A percentile compares a stretch with the other conserved stretches of the same genome.
These are phyloP conservation scores for Suillus weaverae DNA, from an alignment of 768 basidiomycete species.

Conservation along the genomic window DNA sequence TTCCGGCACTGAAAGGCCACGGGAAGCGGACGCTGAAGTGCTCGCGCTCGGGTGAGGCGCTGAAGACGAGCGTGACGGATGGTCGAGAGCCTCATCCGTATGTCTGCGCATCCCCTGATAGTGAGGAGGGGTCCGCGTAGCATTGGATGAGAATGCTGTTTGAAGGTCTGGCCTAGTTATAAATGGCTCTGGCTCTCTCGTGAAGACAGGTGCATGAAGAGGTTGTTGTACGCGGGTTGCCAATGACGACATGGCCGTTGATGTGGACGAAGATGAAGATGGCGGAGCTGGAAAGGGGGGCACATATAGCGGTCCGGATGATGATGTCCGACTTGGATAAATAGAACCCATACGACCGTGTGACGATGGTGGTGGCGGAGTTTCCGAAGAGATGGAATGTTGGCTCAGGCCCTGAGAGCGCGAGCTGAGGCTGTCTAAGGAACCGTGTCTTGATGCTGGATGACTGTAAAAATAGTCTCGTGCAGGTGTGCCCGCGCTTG, in stretches of 20 bases:
- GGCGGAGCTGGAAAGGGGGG: constrained; percentile 31
- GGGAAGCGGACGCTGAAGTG: constrained; percentile 17
- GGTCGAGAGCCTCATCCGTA: constrained; percentile 21
- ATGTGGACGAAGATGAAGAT: constrained; percentile 17
- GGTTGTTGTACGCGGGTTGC: constrained; percentile 15
- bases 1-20: constrained; percentile 20
- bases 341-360: constrained; percentile 9
- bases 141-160: constrained; percentile 67
- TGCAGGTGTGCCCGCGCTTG: constrained; percentile 15
- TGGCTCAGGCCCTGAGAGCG: constrained; percentile 3
- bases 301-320: constrained; percentile 15
- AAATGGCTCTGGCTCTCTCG: constrained; percentile 43
- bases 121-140: constrained; percentile 68
- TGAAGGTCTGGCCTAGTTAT: constrained; percentile 54
- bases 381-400: not conserved
- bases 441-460: constrained; percentile 11
- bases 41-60: constrained; percentile 14
- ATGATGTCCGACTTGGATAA: constrained; percentile 29
- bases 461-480: constrained; percentile 27
- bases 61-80: constrained; percentile 24
- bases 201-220: constrained; percentile 11
- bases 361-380: constrained; percentile 4
- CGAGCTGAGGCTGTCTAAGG: constrained; percentile 2
- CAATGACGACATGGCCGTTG: constrained; percentile 11
- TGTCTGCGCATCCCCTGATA: constrained; percentile 39